phyloP scores from a whole-genome alignment of 345 rosid species.

The Rhodomyrtus tomentosa region DNA sequence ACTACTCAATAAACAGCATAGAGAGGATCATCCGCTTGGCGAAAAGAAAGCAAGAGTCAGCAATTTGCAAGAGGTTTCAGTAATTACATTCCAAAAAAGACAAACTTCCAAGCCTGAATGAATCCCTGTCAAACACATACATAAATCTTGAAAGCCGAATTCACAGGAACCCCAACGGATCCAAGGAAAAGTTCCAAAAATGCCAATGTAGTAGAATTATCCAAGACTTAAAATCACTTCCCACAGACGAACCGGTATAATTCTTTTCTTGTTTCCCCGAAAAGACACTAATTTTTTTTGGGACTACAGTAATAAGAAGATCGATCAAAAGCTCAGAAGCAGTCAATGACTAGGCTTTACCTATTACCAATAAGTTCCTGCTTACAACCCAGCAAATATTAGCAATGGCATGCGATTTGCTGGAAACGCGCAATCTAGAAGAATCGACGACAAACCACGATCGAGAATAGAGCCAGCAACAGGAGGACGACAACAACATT shows the following conservation, averaged over 20 bases:
- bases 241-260: not conserved
- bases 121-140: not conserved
- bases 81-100: not conserved
- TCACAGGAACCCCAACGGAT: not conserved
- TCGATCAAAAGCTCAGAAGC: not conserved
- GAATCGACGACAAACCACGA: not conserved
- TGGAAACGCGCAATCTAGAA: not conserved
- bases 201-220: not conserved
- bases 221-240: not conserved
- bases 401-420: not conserved
- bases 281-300: not conserved
- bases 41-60: not conserved
- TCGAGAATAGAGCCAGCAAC: not conserved
- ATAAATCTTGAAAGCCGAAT: not conserved
- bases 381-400: not conserved
- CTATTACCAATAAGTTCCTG: not conserved
- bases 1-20: not conserved
- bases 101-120: not conserved
- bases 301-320: not conserved
- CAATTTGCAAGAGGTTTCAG: not conserved
- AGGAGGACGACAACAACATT: not conserved
- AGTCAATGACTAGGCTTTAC: not conserved
- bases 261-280: not conserved
- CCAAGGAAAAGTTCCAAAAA: not conserved
- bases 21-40: not conserved